These are phyloP conservation scores for Beauveria pseudobassiana DNA, from an alignment of 2,329 filamentous ascomycete genomes.

Conservation along the genomic window DNA sequence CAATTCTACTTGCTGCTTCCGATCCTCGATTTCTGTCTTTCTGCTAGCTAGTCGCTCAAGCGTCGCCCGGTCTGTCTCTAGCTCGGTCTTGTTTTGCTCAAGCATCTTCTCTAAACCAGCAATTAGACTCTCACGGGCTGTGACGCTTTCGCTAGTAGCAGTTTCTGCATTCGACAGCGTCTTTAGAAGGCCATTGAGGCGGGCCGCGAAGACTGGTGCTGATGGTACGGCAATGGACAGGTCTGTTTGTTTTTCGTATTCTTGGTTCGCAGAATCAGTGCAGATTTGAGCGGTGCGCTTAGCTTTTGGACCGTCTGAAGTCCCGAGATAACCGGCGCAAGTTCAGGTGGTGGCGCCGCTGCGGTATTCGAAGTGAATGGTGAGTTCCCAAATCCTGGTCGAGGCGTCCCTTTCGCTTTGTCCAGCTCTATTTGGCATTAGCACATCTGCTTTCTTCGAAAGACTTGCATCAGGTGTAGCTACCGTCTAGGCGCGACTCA, in stretches of 20 bases:
- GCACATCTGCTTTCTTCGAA: neutral
- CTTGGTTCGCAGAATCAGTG: slow-evolving; percentile 66
- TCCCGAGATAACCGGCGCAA: slow-evolving; percentile 65
- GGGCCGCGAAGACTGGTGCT: slow-evolving; percentile 84
- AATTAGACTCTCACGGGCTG: slow-evolving; percentile 71
- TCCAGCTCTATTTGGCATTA: slow-evolving; percentile 47
- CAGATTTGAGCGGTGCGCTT: slow-evolving; percentile 57
- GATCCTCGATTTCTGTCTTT: slow-evolving; percentile 65
- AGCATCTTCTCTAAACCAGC: slow-evolving; percentile 76
- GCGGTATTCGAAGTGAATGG: slow-evolving; percentile 50
- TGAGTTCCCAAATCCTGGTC: slow-evolving; percentile 49
- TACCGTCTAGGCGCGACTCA: slow-evolving; percentile 73
- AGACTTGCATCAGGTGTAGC: slow-evolving; percentile 15
- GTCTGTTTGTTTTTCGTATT: slow-evolving; percentile 79
- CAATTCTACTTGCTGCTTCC: slow-evolving; percentile 84
- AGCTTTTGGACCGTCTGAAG: slow-evolving; percentile 71
- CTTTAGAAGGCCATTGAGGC: slow-evolving; percentile 83
- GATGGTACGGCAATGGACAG: slow-evolving; percentile 62
- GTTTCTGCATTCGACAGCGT: slow-evolving; percentile 81
- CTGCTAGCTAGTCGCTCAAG: slow-evolving; percentile 57
- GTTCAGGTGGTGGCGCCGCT: slow-evolving; percentile 40
- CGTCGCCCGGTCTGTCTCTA: slow-evolving; percentile 62
- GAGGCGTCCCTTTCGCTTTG: slow-evolving; percentile 47
- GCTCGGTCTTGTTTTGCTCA: slow-evolving; percentile 59
- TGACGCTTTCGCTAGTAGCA: slow-evolving; percentile 82